phyloP scores from a whole-genome alignment of 805 yeast genomes.

The Starmerella bacillaris region DNA sequence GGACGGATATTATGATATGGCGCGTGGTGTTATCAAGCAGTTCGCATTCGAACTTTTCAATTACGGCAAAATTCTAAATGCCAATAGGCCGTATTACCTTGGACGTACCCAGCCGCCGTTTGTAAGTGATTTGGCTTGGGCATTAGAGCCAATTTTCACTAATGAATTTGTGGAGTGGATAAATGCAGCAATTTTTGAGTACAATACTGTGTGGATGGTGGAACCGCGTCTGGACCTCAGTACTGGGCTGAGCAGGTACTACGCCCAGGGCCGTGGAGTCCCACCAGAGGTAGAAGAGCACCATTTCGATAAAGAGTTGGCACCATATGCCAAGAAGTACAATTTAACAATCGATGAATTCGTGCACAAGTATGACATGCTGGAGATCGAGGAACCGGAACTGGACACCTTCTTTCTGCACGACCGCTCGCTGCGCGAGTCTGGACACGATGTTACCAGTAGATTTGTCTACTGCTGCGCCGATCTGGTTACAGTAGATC shows the following conservation, averaged over 20 bases:
- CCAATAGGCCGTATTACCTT: conserved; percentile 78
- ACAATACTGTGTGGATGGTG: conserved; percentile 59
- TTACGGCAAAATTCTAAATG: conserved; percentile 85
- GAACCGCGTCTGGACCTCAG: conserved; percentile 52
- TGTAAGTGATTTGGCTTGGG: conserved; percentile 74
- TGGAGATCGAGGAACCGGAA: conserved; percentile 52
- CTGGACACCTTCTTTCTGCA: conserved; percentile 77
- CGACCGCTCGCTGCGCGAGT: conserved; percentile 87
- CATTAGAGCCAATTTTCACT: conserved; percentile 35
- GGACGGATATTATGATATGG: conserved; percentile 47
- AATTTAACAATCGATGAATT: conserved; percentile 42
- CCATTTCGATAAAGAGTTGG: conserved; percentile 59
- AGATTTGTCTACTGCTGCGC: conserved; percentile 84
- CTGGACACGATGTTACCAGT: conserved; percentile 90
- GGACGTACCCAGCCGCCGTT: conserved; percentile 95
- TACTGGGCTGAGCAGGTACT: conserved; percentile 75
- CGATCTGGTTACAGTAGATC: conserved; percentile 72
- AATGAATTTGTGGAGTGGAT: conserved; percentile 47
- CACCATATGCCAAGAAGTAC: conserved; percentile 51
- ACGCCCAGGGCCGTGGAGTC: conserved; percentile 79
- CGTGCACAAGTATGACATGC: conserved; percentile 48
- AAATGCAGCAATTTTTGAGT: conserved; percentile 72
- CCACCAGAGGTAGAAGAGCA: conserved; percentile 93
- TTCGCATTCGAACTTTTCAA: conserved; percentile 76
- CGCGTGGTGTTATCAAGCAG: conserved; percentile 81